These are phyloP conservation scores for Inga oerstediana DNA, from an alignment of 306 rosid species.

Conservation along the genomic window DNA sequence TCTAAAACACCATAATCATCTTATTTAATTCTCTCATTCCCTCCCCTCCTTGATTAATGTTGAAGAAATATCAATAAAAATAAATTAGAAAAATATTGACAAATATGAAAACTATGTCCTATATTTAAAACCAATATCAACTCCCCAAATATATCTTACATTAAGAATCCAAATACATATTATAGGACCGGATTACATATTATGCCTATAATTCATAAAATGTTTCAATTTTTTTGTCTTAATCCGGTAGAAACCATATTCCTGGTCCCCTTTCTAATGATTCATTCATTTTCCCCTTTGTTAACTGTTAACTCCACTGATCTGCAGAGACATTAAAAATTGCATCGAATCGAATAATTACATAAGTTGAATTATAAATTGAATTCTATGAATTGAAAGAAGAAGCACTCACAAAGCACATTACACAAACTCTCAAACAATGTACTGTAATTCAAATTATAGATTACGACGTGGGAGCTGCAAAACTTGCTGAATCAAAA, in stretches of 20 bases:
- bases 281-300: not conserved
- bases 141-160: no score
- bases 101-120: no score
- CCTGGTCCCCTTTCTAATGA: not conserved
- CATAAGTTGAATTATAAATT: slow-evolving; percentile 21
- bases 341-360: not conserved
- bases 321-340: slow-evolving; percentile 1
- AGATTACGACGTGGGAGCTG: slow-evolving; percentile 9
- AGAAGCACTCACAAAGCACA: not conserved
- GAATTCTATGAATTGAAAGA: not conserved
- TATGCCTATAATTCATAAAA: not conserved
- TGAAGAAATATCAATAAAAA: no score
- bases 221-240: not conserved
- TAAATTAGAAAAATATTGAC: no score
- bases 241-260: no score
- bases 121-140: no score
- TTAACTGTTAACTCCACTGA: not conserved
- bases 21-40: no score
- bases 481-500: slow-evolving; percentile 39
- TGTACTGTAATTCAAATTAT: slow-evolving; percentile 2
- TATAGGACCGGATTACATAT: no score
- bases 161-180: no score
- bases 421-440: not conserved
- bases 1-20: no score
- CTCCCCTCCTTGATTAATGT: no score